Evolutionary conservation across 1,139 yeast genomes (phyloP), one percentile per base, ranked within the genome.

Genomic region (Protomyces inundatus): DNA sequence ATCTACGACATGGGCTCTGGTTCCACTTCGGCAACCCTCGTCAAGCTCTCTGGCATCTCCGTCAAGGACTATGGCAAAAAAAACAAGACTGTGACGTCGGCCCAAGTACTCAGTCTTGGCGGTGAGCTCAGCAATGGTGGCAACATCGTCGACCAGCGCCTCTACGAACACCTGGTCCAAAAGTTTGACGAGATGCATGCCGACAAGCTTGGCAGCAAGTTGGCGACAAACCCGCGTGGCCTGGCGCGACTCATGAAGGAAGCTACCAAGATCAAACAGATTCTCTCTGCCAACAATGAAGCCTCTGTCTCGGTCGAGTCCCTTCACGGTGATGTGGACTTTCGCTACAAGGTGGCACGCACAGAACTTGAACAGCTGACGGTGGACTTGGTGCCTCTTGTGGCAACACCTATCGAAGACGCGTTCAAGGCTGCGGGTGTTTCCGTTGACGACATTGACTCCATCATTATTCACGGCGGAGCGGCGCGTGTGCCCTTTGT

Each of bases 1-100:
- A 81, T 95, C 39, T 90, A 86, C 74, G 98, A 93, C 73, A 83
- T 88, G 82, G 99, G 99, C 60, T 95, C 97, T 2, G 96, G 96
- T 0, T 85, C 95, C 0, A 88, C 96, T 0, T 84, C 86, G 65
- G 96, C 97, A 2, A 87, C 98, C 0, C 77, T 93, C 39, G 84
- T 91, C 64, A 84, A 93, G 0, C 78, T 85, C 67, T 76, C 77
- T 46, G 70, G 70, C n/a, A 80, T 80, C 67, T 76, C 72, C 6
- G 74, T 78, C 33, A 77, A 77, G 65, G 75, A 77, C 48, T 72
- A 79, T 12, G 71, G 71, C 42, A 61, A 65, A 23, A 36, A 66
- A 5, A 57, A 67, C 51, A 56, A 67, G 55, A 65, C 69, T 30
- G 51, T 69, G 23, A 67, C 68, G 5, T 46, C 57, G 6, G 48